Percentiles rank a stretch among this genome's conserved stretches.
Evolutionary conservation across 805 yeast genomes (phyloP).

Genomic region (Saturnispora besseyi): DNA sequence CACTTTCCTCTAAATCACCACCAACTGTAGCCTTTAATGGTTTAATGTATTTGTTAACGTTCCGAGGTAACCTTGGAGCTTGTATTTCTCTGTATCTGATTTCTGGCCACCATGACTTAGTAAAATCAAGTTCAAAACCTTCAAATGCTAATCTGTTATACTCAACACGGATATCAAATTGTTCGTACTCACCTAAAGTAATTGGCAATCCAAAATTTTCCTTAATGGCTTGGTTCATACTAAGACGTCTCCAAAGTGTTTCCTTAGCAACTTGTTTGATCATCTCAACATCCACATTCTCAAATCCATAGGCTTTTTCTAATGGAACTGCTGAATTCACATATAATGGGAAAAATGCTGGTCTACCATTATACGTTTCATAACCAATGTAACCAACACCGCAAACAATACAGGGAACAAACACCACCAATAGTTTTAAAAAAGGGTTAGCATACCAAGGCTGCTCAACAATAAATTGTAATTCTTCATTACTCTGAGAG

Average conservation of each 20-base stretch:
- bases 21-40: slow-evolving; percentile 22
- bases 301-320: slow-evolving; percentile 20
- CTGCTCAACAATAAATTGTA: slow-evolving; percentile 7
- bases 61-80: slow-evolving; percentile 17
- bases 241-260: slow-evolving; percentile 22
- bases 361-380: slow-evolving; percentile 23
- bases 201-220: slow-evolving; percentile 27
- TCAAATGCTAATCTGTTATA: slow-evolving; percentile 24
- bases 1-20: slow-evolving; percentile 19
- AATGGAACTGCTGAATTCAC: slow-evolving; percentile 22
- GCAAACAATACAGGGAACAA: slow-evolving; percentile 13
- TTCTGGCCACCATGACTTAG: slow-evolving; percentile 23
- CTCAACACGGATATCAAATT: slow-evolving; percentile 25
- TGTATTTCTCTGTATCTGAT: slow-evolving; percentile 21
- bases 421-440: slow-evolving; percentile 10
- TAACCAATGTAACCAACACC: slow-evolving; percentile 23
- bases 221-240: slow-evolving; percentile 25
- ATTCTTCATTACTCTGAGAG: not conserved
- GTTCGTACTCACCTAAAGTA: slow-evolving; percentile 21
- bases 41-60: slow-evolving; percentile 25
- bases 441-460: slow-evolving; percentile 16
- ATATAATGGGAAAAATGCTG: slow-evolving; percentile 27
- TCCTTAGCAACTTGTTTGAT: slow-evolving; percentile 20
- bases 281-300: slow-evolving; percentile 23
- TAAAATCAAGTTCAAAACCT: slow-evolving; percentile 27